Evolutionary conservation across 306 rosid species (phyloP).

Genomic region (Clitoria ternatea): DNA sequence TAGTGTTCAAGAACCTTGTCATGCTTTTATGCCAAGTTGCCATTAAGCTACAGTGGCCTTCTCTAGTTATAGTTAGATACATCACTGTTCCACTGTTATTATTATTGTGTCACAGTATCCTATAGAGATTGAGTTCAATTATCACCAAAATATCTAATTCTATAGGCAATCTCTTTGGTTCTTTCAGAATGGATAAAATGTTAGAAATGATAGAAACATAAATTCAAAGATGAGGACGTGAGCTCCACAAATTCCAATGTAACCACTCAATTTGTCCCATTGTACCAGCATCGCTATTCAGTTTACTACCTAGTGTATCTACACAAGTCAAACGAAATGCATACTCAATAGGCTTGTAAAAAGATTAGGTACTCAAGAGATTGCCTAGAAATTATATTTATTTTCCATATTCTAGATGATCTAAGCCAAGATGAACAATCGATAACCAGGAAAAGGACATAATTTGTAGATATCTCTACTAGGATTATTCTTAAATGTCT

Average conservation of each 20-base stretch:
- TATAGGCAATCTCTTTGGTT: constrained; percentile 6
- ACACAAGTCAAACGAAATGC: not conserved
- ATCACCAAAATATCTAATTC: constrained; percentile 1
- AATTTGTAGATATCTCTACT: not conserved
- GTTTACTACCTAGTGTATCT: not conserved
- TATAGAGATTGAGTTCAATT: constrained; percentile 17
- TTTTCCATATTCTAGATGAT: constrained; percentile 1
- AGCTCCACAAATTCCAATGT: constrained; percentile 3
- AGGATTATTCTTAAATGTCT: constrained; percentile 9
- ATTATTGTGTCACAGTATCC: constrained; percentile 6
- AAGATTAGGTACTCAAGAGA: not conserved
- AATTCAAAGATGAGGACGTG: constrained; percentile 9
- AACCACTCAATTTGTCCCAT: not conserved
- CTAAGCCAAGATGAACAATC: constrained; percentile 3
- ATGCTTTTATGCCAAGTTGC: not conserved
- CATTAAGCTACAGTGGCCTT: not conserved
- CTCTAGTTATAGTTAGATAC: not conserved
- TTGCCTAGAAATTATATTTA: not conserved
- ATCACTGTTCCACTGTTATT: not conserved
- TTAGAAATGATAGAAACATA: not conserved
- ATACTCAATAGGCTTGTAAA: not conserved
- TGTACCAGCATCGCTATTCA: not conserved
- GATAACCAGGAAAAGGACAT: not conserved
- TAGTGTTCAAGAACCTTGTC: not conserved
- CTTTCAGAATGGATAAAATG: not conserved